A percentile compares a stretch with the other conserved stretches of the same genome.
phyloP scores from a whole-genome alignment of 2,329 filamentous ascomycete genomes.

The Phaeosphaeriaceae sp. region DNA sequence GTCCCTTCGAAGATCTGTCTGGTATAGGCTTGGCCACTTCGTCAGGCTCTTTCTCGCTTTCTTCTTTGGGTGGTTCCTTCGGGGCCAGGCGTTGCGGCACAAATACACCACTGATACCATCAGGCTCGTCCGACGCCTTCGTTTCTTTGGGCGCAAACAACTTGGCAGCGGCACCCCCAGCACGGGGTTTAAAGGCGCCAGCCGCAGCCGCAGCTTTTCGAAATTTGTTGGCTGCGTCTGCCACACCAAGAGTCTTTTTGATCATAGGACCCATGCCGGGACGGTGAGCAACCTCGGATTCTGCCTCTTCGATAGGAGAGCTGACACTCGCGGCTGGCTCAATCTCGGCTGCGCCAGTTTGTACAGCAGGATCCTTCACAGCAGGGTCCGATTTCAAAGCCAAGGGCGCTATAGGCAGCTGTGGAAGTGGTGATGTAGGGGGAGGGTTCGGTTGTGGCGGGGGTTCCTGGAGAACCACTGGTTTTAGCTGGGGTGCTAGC shows the following conservation, averaged over 20 bases:
- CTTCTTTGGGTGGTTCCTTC: slow-evolving; percentile 31
- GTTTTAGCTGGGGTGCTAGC: slow-evolving; percentile 15
- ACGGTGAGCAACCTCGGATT: slow-evolving; percentile 63
- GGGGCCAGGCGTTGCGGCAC: slow-evolving; percentile 63
- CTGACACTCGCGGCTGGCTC: slow-evolving; percentile 47
- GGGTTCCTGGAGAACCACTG: slow-evolving; percentile 13
- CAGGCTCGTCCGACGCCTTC: slow-evolving; percentile 71
- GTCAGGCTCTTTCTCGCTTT: slow-evolving; percentile 35
- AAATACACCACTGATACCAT: slow-evolving; percentile 89
- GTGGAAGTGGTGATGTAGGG: slow-evolving; percentile 35
- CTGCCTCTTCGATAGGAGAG: slow-evolving; percentile 54
- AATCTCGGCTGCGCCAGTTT: slow-evolving; percentile 13
- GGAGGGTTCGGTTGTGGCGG: slow-evolving; percentile 28
- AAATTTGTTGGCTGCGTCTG: slow-evolving; percentile 76
- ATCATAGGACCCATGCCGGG: slow-evolving; percentile 91
- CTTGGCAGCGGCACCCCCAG: slow-evolving; percentile 83
- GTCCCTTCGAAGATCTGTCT: slow-evolving; percentile 38
- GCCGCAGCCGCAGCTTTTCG: slow-evolving; percentile 77
- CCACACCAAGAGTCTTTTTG: slow-evolving; percentile 74
- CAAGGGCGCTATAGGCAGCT: slow-evolving; percentile 23
- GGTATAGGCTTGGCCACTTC: slow-evolving; percentile 26
- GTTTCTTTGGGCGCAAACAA: slow-evolving; percentile 64
- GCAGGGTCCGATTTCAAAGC: slow-evolving; percentile 48
- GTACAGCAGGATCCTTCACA: slow-evolving; percentile 11
- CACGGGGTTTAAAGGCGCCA: slow-evolving; percentile 81